These are phyloP conservation scores for Cutaneotrichosporon daszewskae DNA, from an alignment of 1,284 basidiomycete genomes.

Conservation along the genomic window DNA sequence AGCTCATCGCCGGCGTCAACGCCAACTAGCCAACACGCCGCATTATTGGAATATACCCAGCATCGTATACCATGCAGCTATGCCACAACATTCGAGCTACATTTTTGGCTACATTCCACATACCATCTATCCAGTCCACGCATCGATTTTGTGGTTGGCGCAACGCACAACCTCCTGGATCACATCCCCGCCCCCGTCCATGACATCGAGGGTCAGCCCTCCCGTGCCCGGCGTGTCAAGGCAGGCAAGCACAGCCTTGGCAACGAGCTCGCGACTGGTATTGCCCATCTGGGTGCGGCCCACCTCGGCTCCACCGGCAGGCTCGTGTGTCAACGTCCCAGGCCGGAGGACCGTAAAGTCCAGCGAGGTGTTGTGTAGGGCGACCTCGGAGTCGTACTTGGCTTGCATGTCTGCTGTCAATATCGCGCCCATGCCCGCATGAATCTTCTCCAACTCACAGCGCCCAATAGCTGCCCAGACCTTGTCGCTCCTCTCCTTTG, in stretches of 20 bases:
- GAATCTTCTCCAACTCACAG: constrained; percentile 28
- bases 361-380: constrained; percentile 57
- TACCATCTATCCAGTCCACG: constrained; percentile 20
- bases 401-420: constrained; percentile 54
- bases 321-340: constrained; percentile 55
- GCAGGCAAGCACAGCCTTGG: constrained; percentile 54
- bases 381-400: constrained; percentile 66
- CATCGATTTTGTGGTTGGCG: constrained; percentile 51
- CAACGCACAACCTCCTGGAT: constrained; percentile 59
- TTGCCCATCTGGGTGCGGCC: constrained; percentile 55
- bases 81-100: no score
- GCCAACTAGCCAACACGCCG: no score
- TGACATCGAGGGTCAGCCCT: constrained; percentile 60
- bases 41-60: not conserved
- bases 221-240: constrained; percentile 57
- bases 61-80: no score
- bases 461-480: constrained; percentile 47
- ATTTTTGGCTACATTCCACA: no score
- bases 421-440: not conserved
- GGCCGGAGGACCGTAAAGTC: constrained; percentile 68
- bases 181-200: constrained; percentile 56
- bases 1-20: constrained; percentile 38
- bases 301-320: constrained; percentile 55
- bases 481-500: constrained; percentile 49
- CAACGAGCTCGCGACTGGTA: constrained; percentile 59